Conservation (phyloP, 78 protist genomes). For the Cavenderia fasciculata region DNA sequence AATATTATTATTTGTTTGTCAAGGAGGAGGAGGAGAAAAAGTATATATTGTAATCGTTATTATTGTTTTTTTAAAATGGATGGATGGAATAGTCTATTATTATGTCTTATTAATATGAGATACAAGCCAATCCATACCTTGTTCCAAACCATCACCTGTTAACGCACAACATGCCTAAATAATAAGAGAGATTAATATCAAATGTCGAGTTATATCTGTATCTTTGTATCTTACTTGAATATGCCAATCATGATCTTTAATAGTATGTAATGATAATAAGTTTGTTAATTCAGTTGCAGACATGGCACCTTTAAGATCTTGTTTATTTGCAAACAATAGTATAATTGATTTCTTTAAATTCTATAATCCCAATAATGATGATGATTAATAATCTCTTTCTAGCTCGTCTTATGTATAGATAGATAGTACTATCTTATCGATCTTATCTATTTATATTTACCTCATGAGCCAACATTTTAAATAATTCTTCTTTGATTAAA, state of each 20-base stretch:
- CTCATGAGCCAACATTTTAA: slow-evolving; percentile 84
- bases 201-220: slow-evolving; percentile 57
- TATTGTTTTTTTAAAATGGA: not conserved
- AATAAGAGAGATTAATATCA: not conserved
- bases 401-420: not conserved
- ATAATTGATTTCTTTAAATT: slow-evolving; percentile 62
- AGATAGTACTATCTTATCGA: not conserved
- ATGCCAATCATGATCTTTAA: slow-evolving; percentile 85
- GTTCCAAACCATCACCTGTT: slow-evolving; percentile 71
- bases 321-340: slow-evolving; percentile 89
- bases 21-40: no score
- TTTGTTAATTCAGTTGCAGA: slow-evolving; percentile 85
- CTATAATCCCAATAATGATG: not conserved
- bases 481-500: slow-evolving; percentile 78
- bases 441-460: not conserved
- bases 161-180: slow-evolving; percentile 59
- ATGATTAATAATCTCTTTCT: not conserved
- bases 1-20: no score
- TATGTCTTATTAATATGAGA: slow-evolving; percentile 36
- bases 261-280: slow-evolving; percentile 55
- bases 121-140: slow-evolving; percentile 83
- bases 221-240: slow-evolving; percentile 75
- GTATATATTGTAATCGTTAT: not conserved
- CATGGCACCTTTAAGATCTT: slow-evolving; percentile 88
- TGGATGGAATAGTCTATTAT: not conserved